These are phyloP conservation scores for Phoenix roebelenii DNA, from an alignment of 176 grass and related monocot genomes.

Conservation along the genomic window DNA sequence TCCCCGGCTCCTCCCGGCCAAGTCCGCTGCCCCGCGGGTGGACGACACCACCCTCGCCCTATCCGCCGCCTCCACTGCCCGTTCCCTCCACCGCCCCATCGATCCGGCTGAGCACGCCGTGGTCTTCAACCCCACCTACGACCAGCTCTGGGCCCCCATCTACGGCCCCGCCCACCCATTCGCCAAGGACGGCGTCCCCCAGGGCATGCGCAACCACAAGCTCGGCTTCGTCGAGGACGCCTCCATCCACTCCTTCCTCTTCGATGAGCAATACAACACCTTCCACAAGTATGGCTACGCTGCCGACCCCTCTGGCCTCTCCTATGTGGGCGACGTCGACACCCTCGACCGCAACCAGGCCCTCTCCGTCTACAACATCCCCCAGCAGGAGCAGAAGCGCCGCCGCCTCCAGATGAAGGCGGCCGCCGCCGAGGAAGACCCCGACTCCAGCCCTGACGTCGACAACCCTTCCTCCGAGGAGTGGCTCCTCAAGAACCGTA, in stretches of 20 bases:
- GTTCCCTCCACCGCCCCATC: constrained; percentile 47
- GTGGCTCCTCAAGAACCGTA: constrained; percentile 74
- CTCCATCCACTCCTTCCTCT: constrained; percentile 74
- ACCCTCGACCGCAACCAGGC: constrained; percentile 32
- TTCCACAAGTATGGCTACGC: constrained; percentile 94
- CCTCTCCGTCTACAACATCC: constrained; percentile 85
- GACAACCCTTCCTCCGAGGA: constrained; percentile 67
- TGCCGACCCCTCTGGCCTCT: constrained; percentile 80
- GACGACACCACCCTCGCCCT: constrained; percentile 89
- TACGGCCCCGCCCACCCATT: constrained; percentile 77
- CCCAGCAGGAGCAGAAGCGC: constrained; percentile 87
- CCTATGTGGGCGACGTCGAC: constrained; percentile 56
- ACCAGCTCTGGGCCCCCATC: constrained; percentile 94
- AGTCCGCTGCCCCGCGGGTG: constrained; percentile 66
- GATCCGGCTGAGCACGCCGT: constrained; percentile 73
- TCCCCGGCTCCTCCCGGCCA: constrained; percentile 41
- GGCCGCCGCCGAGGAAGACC: background rate
- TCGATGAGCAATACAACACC: constrained; percentile 98
- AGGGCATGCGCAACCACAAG: constrained; percentile 95
- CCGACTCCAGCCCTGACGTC: constrained; percentile 18
- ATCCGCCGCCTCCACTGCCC: constrained; percentile 30
- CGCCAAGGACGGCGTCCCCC: constrained; percentile 54
- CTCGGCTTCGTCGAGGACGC: constrained; percentile 98
- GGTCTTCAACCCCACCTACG: constrained; percentile 87
- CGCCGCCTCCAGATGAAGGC: constrained; percentile 62